Evolutionary conservation across 306 rosid genomes (phyloP).

Genomic region (Calophaca sinica): DNA sequence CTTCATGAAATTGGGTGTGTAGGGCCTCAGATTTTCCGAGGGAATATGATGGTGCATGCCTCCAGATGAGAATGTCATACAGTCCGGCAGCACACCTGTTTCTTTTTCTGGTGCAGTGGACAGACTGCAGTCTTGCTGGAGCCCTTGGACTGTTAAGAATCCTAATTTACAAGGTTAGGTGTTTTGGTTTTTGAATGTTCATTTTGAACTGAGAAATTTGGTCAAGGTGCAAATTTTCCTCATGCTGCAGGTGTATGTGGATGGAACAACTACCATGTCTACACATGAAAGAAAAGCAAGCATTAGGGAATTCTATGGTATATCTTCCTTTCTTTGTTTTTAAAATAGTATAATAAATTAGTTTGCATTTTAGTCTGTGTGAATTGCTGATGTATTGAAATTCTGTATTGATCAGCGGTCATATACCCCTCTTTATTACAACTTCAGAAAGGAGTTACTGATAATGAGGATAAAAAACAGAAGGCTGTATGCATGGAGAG

Average conservation of each 20-base stretch:
- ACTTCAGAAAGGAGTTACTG: constrained; percentile 88
- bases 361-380: constrained; percentile 23
- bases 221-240: constrained; percentile 39
- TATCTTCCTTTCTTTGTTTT: not conserved
- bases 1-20: constrained; percentile 44
- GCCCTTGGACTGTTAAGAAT: constrained; percentile 91
- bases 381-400: constrained; percentile 45
- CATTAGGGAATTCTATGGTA: constrained; percentile 96
- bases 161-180: constrained; percentile 84
- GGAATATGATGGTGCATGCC: constrained; percentile 95
- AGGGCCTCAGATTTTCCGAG: constrained; percentile 91
- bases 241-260: constrained; percentile 82
- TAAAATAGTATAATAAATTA: not conserved
- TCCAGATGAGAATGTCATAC: constrained; percentile 99
- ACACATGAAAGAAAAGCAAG: constrained; percentile 95
- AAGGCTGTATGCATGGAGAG: constrained; percentile 87
- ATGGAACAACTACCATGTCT: constrained; percentile 97
- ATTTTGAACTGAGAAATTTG: constrained; percentile 38
- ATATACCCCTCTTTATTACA: constrained; percentile 91
- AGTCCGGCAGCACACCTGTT: constrained; percentile 96
- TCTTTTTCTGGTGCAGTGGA: constrained; percentile 94
- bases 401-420: constrained; percentile 64
- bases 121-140: constrained; percentile 94
- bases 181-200: constrained; percentile 22
- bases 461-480: constrained; percentile 87